Evolutionary conservation across 345 rosid genomes (phyloP), one percentile per base, ranked within the genome.

Genomic region (Cochlearia excelsa): DNA sequence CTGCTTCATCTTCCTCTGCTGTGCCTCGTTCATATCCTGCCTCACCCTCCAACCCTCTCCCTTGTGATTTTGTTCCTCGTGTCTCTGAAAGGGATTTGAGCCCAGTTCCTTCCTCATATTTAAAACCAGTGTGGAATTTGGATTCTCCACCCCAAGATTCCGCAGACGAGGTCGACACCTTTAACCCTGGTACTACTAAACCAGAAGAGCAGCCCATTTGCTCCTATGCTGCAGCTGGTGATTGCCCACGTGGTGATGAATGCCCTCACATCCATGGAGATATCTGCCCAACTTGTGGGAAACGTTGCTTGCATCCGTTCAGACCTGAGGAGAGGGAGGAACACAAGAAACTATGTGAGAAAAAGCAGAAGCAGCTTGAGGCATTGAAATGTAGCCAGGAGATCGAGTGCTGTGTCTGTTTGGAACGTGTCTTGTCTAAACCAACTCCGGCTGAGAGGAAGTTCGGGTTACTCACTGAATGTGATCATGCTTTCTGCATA

Each of bases 401-500:
- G 67, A 82, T 89, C 31, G 95, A 89, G 74, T 89, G 95, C 68
- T 75, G 89, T 46, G 92, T 89, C 39, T 89, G 97, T 69, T 45
- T 86, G 70, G 97, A 89, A 44, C 87, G 87, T 71, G 92, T 89
- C n/a, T 79, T 89, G 42, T 82, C 84, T 9, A 89, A 89, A 68
- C 75, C 91, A 10, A 70, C 84, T 11, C 84, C 83, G 42, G 84
- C 91, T 51, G 95, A 86, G 50, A 77, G 97, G 26, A 89, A 87
- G 81, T 89, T 93, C 58, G 97, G 99, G 40, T 61, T 89, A 70
- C 80, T 93, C 16, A 85, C 97, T 6, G 99, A 93, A 70, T 89
- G 99, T 51, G 92, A 93, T 79, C 99, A 93, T 81, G 94, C 99
- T 35, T 93, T 93, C 67, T 93, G 99, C 65, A 80, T 81, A 50